Conservation (phyloP, 2,329 filamentous ascomycete genomes). For the Thyridium curvatum region DNA sequence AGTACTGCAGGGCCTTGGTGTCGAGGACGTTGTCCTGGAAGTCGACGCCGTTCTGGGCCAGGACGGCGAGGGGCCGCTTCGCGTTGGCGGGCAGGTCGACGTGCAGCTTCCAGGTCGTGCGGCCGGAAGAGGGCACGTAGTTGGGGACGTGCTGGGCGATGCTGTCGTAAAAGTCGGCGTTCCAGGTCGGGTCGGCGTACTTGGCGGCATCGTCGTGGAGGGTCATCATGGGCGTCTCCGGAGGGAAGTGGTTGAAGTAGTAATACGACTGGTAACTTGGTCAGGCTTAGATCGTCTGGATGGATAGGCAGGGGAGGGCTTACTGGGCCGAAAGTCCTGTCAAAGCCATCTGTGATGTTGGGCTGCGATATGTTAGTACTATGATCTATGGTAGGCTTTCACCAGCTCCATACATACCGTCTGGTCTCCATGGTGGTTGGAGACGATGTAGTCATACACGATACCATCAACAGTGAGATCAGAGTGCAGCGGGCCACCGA, state of each 20-base stretch:
- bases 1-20: slow-evolving; percentile 54
- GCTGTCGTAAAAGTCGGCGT: slow-evolving; percentile 55
- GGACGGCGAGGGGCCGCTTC: slow-evolving; percentile 45
- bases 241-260: slow-evolving; percentile 52
- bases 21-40: slow-evolving; percentile 55
- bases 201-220: slow-evolving; percentile 48
- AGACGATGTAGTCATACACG: slow-evolving; percentile 57
- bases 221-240: slow-evolving; percentile 34
- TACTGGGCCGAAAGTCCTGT: slow-evolving; percentile 55
- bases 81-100: slow-evolving; percentile 46
- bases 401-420: slow-evolving; percentile 20
- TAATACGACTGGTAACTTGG: slow-evolving; percentile 39
- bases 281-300: neutral
- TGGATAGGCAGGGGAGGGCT: slow-evolving; percentile 1
- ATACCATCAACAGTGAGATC: slow-evolving; percentile 60
- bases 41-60: slow-evolving; percentile 43
- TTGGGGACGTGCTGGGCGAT: slow-evolving; percentile 54
- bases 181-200: slow-evolving; percentile 46
- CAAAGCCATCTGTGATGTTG: slow-evolving; percentile 59
- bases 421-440: slow-evolving; percentile 57
- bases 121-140: slow-evolving; percentile 45
- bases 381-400: no score
- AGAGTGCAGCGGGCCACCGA: slow-evolving; percentile 54
- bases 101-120: slow-evolving; percentile 43
- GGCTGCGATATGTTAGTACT: slow-evolving; percentile 14